Evolutionary conservation across 768 basidiomycete genomes (phyloP).

Genomic region (Macrocybe gigantea): DNA sequence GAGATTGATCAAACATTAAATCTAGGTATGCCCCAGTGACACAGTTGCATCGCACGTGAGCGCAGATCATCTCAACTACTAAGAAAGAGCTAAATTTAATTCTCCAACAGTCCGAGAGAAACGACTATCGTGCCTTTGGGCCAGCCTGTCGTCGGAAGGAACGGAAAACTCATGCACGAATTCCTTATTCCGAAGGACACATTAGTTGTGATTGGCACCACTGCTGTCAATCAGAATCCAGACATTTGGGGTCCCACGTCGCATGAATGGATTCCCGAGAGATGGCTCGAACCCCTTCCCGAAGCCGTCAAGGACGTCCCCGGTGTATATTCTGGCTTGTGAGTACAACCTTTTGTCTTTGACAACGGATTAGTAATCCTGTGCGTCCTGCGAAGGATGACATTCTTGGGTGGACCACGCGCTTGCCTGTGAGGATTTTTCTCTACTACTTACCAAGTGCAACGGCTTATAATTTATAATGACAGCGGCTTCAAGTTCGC

Average conservation of each 20-base stretch:
- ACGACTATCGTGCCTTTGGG: constrained; percentile 23
- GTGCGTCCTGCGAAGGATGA: constrained; percentile 6
- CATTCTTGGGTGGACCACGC: not conserved
- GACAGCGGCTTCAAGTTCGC: not conserved
- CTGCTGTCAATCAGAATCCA: constrained; percentile 27
- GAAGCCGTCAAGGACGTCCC: constrained; percentile 22
- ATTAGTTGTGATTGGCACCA: constrained; percentile 18
- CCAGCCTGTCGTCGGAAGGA: constrained; percentile 20
- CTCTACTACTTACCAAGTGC: no score
- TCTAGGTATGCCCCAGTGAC: no score
- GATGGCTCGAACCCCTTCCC: constrained; percentile 38
- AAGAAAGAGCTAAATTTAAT: no score
- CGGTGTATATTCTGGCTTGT: constrained; percentile 22
- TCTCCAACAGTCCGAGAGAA: constrained; percentile 10
- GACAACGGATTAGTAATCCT: constrained; percentile 18
- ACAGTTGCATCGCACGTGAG: no score
- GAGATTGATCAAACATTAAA: no score
- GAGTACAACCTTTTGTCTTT: not conserved
- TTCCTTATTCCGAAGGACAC: constrained; percentile 20
- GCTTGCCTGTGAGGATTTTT: not conserved
- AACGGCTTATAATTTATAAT: no score
- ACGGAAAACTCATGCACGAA: constrained; percentile 20
- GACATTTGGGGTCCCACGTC: constrained; percentile 44
- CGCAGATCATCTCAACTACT: no score
- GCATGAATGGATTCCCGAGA: constrained; percentile 41